Evolutionary conservation across 2,329 filamentous ascomycete species (phyloP), one percentile per base, ranked within the genome.

Genomic region (Arthrobotrys sinensis): DNA sequence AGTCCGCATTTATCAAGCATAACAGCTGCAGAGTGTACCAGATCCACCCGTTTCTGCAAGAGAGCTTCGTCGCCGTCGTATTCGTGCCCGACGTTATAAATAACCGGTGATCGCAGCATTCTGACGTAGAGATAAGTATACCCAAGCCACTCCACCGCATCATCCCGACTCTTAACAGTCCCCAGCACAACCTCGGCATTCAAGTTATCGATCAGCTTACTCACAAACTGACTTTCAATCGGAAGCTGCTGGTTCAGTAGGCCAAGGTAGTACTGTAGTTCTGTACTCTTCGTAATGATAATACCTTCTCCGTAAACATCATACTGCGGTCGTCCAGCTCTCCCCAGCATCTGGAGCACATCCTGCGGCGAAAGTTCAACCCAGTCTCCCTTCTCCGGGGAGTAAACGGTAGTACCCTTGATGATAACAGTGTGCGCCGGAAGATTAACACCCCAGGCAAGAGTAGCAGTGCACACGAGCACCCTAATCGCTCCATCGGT

Each of bases 231-330:
- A 86, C 93, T 97, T 85, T 99, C 96, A 76, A 99, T 99, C 0
- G 96, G 96, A 46, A 99, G 86, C 85, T 99, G 96, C 85, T 98
- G 95, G 83, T 99, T 99, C 83, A 99, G 89, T 40, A 99, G 88
- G 0, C 95, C 98, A 19, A 99, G 89, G 82, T 99, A 99, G 85
- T 99, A 99, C 82, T 97, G 94, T 83, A 99, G 93, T 85, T 99
- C 96, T 62, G 88, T 89, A 83, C 98, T 95, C 0, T 94, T 96
- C 0, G 96, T 99, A 82, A 99, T 97, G 83, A 99, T 98, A 82
- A 99, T 98, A 84, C 96, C 96, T 85, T 99, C 96, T 83, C 96
- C 96, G 83, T 97, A 99, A 0, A 94, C 97, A 83, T 99, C 96
- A 83, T 93, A 99, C 83, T 99, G 96, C 32, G 96, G 96, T 81